A percentile compares a stretch with the other conserved stretches of the same genome.
Conservation (phyloP, 164 flowering plant species). For the Buxus sempervirens region DNA sequence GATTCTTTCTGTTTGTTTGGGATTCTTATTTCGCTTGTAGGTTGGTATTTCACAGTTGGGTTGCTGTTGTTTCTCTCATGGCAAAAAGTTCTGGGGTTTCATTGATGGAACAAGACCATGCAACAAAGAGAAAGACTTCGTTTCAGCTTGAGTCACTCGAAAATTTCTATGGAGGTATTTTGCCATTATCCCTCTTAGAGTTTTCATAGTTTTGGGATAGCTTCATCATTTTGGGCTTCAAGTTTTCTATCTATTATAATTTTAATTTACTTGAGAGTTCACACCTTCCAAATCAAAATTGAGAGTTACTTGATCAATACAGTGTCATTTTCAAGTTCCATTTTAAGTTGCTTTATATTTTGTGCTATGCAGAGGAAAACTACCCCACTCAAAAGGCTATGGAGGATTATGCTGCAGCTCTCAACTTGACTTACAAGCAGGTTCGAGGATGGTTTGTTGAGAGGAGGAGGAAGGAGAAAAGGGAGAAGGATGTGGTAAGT, state of each 20-base stretch:
- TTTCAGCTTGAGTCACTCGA: conserved; percentile 50
- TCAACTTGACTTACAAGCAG: conserved; percentile 56
- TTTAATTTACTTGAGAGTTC: no score
- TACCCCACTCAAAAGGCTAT: conserved; percentile 43
- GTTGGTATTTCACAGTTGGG: background rate
- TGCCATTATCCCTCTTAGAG: background rate
- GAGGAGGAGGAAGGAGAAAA: conserved; percentile 55
- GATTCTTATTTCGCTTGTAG: background rate
- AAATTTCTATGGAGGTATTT: conserved; percentile 44
- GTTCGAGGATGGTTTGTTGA: conserved; percentile 61
- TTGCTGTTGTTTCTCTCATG: conserved; percentile 9
- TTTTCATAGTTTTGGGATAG: background rate
- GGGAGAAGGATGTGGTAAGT: conserved; percentile 8
- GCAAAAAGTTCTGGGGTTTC: conserved; percentile 17
- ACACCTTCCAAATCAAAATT: no score
- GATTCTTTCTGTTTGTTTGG: no score
- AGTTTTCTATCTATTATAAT: background rate
- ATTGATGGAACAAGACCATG: conserved; percentile 9
- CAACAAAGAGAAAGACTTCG: conserved; percentile 39
- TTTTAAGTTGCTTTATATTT: background rate
- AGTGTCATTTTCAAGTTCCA: background rate
- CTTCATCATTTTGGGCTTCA: background rate
- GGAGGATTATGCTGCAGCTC: conserved; percentile 39
- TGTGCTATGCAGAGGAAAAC: conserved; percentile 34
- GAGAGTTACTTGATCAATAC: background rate